Evolutionary conservation across 805 yeast species (phyloP).

Genomic region (Kurtzmaniella fragi): DNA sequence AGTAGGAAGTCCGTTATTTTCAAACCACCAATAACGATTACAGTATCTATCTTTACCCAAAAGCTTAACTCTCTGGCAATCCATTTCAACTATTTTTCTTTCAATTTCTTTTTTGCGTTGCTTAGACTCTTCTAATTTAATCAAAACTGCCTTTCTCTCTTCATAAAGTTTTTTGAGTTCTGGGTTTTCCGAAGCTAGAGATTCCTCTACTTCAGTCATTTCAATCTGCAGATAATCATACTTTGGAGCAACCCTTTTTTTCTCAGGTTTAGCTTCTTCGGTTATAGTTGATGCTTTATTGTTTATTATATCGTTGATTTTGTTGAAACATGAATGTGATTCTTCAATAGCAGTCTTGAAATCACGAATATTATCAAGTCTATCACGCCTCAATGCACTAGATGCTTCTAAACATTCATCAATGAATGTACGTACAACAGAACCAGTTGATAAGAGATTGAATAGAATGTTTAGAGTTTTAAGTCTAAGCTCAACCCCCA

Average conservation of each 20-base stretch:
- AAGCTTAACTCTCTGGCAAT: conserved; percentile 68
- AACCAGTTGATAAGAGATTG: conserved; percentile 55
- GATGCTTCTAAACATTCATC: conserved; percentile 67
- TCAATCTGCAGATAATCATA: conserved; percentile 20
- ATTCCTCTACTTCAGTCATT: conserved; percentile 35
- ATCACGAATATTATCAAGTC: conserved; percentile 62
- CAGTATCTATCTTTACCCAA: conserved; percentile 80
- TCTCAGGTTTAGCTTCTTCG: conserved; percentile 1
- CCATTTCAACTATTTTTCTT: conserved; percentile 58
- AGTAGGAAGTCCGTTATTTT: conserved; percentile 72
- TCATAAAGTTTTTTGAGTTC: conserved; percentile 41
- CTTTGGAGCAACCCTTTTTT: conserved; percentile 7
- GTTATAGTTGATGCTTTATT: neutral
- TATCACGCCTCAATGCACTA: conserved; percentile 56
- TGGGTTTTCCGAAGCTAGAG: conserved; percentile 35
- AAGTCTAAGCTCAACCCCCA: conserved; percentile 52
- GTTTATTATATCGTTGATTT: conserved; percentile 12
- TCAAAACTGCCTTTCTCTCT: conserved; percentile 36
- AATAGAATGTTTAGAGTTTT: conserved; percentile 57
- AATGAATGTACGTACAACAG: conserved; percentile 54
- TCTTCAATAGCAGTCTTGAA: conserved; percentile 48
- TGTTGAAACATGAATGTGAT: conserved; percentile 32
- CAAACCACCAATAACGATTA: conserved; percentile 96
- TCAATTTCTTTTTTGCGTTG: conserved; percentile 52
- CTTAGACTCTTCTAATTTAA: conserved; percentile 42